Evolutionary conservation across 1,139 yeast genomes (phyloP), one percentile per base, ranked within the genome.

Genomic region (Scheffersomyces lignicola): DNA sequence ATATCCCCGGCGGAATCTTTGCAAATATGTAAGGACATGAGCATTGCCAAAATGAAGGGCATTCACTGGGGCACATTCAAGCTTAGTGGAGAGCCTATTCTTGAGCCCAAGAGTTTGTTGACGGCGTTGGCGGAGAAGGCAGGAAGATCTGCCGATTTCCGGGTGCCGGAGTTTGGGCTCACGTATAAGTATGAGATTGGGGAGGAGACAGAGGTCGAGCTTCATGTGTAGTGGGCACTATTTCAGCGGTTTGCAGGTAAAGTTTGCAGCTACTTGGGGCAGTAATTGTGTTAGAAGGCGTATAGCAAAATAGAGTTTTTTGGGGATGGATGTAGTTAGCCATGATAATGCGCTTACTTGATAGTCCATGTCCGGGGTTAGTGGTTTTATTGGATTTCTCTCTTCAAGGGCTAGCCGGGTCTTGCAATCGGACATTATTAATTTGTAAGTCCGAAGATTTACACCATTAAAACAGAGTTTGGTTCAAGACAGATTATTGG

Each of bases 31-130:
- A 56, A 70, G 11, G 87, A 83, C 45, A 51, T 87, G 36, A 63
- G 72, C 3, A 80, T 86, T 3, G 59, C 69, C 36, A 77, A 73
- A 46, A 77, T 86, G 64, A 76, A 85, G 42, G 97, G 97, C 1
- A 86, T 90, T 21, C 97, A 90, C 58, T 90, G 96, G 95, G 97
- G 97, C 1, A 90, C 97, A 0, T 90, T 88, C 61, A 82, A 87
- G 28, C 63, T 90, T 43, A 84, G 95, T 55, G 85, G 90, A 31
- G 97, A 90, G 55, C 85, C 88, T 34, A 87, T 83, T 44, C 56
- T 86, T 29, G 97, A 90, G 54, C 97, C 97, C 1, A 80, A 83
- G 45, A 65, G 45, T 25, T 45, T 57, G 32, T 49, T 70, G 28
- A 47, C 51, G 16, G 48, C 55, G 18, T 44, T 62, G 31, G 52